Evolutionary conservation across 371 early-diverging fungal genomes (phyloP), one percentile per base, ranked within the genome.

Genomic region (Mortierella sp.): DNA sequence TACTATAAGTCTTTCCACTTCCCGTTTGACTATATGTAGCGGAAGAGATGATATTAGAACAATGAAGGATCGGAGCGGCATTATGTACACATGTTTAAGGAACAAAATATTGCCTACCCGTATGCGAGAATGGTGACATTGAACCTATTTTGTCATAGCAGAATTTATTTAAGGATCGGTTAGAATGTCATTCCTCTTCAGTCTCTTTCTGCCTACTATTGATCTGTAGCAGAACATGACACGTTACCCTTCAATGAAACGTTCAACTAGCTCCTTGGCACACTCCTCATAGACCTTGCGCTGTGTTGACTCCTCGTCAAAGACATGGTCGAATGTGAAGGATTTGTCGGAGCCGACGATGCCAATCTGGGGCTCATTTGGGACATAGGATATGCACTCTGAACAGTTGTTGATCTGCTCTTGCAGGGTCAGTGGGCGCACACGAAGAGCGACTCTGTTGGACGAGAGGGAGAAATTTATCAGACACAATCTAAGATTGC

Each of bases 51-150:
- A 11, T 23, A 58, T 2, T 54, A 32, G 24, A 46, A 6, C 8
- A 9, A 23, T 21, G 53, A 31, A 56, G 28, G 32, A 26, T 32
- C 19, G 30, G n/a, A 28, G 19, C n/a, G 26, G 17, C 31, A 26
- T 14, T 5, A 2, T 56, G 51, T 54, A 44, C 65, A 28, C 26
- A 60, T 28, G 50, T n/a, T n/a, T n/a, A n/a, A n/a, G n/a, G n/a
- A n/a, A n/a, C n/a, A n/a, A 28, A 53, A 15, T 55, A 56, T 39
- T 85, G 47, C 86, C 78, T 95, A 94, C 80, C 93, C 99, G 82
- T 99, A 99, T 26, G 99, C 99, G 30, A 99, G 86, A 56, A 95
- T 93, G 26, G 93, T 97, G 56, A 89, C 95, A 87, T 95, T 98
- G 89, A 84, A 87, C 19, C 89, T 87, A 69, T 26, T 17, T 28